A percentile compares a stretch with the other conserved stretches of the same genome.
Evolutionary conservation across 805 yeast genomes (phyloP).

Genomic region (Yarrowia sp.): DNA sequence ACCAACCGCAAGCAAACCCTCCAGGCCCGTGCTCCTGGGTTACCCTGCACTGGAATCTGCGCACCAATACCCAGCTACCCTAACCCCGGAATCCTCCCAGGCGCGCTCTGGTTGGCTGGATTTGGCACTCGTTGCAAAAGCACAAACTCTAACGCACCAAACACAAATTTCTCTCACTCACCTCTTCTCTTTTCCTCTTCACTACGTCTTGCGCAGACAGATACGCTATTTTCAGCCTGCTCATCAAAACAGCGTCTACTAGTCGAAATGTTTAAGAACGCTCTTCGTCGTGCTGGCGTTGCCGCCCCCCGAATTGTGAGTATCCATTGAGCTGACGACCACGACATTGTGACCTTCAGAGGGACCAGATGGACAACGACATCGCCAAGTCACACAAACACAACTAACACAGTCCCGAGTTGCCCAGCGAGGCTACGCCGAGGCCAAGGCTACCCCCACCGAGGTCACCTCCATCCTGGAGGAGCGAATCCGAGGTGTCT

Average conservation of each 20-base stretch:
- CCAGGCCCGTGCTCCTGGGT: background rate
- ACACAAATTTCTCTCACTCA: conserved; percentile 27
- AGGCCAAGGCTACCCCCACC: conserved; percentile 95
- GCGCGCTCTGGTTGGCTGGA: conserved; percentile 26
- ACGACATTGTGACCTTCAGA: no score
- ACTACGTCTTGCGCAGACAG: conserved; percentile 28
- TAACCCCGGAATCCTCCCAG: background rate
- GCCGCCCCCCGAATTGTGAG: conserved; percentile 28
- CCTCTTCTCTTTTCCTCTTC: conserved; percentile 27
- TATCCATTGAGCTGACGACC: no score
- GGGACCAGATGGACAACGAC: no score
- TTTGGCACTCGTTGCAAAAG: conserved; percentile 24
- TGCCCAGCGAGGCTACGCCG: conserved; percentile 80
- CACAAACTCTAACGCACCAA: conserved; percentile 22
- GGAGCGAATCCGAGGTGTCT: conserved; percentile 98
- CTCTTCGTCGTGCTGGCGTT: conserved; percentile 28
- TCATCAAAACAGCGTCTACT: conserved; percentile 28
- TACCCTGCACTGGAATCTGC: conserved; percentile 24
- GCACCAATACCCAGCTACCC: conserved; percentile 21
- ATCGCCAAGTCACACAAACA: background rate
- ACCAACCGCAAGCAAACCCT: background rate
- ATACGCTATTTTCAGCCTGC: conserved; percentile 27
- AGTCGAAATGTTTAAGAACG: conserved; percentile 28
- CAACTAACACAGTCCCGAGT: conserved; percentile 36
- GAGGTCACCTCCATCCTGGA: conserved; percentile 99